Percentiles rank a stretch among this genome's conserved stretches.
Evolutionary conservation across 2,329 filamentous ascomycete species (phyloP).

Genomic region (Aspergillus uvarum): DNA sequence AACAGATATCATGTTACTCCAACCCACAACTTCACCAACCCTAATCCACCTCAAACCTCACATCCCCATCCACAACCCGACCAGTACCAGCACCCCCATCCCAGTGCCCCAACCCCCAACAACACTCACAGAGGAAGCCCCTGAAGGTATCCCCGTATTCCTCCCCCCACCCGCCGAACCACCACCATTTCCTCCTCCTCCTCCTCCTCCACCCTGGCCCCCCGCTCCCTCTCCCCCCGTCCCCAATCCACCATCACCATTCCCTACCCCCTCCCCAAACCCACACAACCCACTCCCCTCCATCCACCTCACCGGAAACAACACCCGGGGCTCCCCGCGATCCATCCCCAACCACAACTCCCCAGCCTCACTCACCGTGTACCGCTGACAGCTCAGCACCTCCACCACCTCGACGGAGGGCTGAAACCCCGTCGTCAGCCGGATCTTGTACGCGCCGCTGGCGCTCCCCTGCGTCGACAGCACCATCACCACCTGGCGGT

Average conservation of each 20-base stretch:
- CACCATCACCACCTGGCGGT: constrained; percentile 45
- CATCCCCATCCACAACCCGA: too few species aligned
- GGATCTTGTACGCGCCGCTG: constrained; percentile 30
- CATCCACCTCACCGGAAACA: constrained; percentile 30
- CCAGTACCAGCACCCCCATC: too few species aligned
- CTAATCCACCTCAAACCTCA: too few species aligned
- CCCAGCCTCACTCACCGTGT: constrained; percentile 27
- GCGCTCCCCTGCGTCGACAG: constrained; percentile 43
- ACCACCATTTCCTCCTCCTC: not conserved
- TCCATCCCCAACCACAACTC: constrained; percentile 28
- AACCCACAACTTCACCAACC: too few species aligned
- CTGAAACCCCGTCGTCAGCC: constrained; percentile 29
- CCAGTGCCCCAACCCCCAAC: too few species aligned
- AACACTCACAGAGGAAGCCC: too few species aligned
- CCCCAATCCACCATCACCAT: constrained; percentile 3
- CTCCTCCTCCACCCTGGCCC: not conserved
- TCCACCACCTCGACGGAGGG: constrained; percentile 28
- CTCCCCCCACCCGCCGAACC: not conserved
- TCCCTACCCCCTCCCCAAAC: constrained; percentile 10
- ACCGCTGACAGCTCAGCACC: constrained; percentile 29
- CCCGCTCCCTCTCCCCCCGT: not conserved
- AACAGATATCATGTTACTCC: too few species aligned
- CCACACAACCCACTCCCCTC: constrained; percentile 34
- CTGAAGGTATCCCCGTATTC: too few species aligned
- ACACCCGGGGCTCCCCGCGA: constrained; percentile 31